Percentiles rank a stretch among this genome's conserved stretches.
Conservation (phyloP, 1,284 basidiomycete species). For the Cutaneotrichosporon dermatis region DNA sequence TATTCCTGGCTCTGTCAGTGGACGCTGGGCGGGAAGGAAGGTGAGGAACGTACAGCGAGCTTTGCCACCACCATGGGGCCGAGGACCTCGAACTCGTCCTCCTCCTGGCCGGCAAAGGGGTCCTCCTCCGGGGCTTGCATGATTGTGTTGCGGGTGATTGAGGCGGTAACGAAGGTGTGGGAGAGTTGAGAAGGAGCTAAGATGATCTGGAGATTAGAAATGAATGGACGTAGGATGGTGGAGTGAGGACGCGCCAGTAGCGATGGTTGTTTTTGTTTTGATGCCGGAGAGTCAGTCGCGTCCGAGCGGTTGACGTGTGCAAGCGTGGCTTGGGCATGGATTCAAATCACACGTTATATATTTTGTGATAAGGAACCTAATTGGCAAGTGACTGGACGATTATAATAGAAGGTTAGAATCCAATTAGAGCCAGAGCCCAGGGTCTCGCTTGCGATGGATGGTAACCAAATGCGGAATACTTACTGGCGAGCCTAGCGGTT, state of each 20-base stretch:
- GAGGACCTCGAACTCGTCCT: slow-evolving; percentile 57
- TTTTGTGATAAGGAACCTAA: too few species aligned
- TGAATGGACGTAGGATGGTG: background rate
- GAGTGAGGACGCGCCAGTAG: background rate
- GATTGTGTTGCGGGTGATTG: slow-evolving; percentile 5
- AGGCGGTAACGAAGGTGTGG: background rate
- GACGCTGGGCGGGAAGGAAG: background rate
- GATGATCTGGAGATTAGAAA: background rate
- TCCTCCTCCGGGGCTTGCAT: slow-evolving; percentile 31
- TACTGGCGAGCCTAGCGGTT: too few species aligned
- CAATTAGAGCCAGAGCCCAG: too few species aligned
- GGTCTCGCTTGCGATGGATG: too few species aligned
- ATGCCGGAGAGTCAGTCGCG: slow-evolving; percentile 6
- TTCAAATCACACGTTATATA: too few species aligned
- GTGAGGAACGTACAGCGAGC: slow-evolving; percentile 55
- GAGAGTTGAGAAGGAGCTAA: too few species aligned
- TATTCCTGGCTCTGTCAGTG: slow-evolving; percentile 43
- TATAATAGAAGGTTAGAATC: too few species aligned
- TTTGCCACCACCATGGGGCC: slow-evolving; percentile 79
- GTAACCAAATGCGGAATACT: too few species aligned
- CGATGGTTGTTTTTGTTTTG: background rate
- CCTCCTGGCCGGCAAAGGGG: slow-evolving; percentile 40
- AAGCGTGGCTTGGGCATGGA: background rate
- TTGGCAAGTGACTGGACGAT: too few species aligned
- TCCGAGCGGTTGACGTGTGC: slow-evolving; percentile 5